Conservation (phyloP, 1,284 basidiomycete species). For the Fistulinella cinereoalba region DNA sequence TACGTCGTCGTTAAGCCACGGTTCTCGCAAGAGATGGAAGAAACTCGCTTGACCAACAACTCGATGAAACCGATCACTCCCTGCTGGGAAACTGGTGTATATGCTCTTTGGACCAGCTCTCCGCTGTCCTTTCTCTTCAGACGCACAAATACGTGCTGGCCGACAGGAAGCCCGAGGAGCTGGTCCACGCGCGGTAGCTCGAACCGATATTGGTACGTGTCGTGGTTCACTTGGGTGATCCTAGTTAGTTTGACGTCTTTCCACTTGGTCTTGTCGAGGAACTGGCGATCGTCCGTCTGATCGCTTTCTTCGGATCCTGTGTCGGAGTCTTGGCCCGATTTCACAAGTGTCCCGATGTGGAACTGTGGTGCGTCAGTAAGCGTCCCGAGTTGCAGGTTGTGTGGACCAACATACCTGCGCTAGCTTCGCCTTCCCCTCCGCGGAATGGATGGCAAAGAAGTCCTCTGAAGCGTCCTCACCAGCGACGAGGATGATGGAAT, state of each 20-base stretch:
- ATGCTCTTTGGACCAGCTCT: conserved; percentile 57
- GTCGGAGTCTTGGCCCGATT: neutral
- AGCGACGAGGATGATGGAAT: conserved; percentile 57
- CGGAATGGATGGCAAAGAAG: conserved; percentile 57
- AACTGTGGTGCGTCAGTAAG: conserved; percentile 28
- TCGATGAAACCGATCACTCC: conserved; percentile 50
- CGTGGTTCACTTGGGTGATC: conserved; percentile 43
- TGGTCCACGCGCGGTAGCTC: conserved; percentile 44
- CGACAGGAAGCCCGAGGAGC: conserved; percentile 56
- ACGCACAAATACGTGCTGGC: conserved; percentile 62
- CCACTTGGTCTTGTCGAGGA: conserved; percentile 54
- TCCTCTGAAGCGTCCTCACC: conserved; percentile 67
- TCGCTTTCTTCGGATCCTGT: conserved; percentile 1
- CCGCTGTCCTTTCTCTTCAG: conserved; percentile 42
- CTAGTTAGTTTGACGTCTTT: conserved; percentile 45
- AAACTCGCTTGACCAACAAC: conserved; percentile 51
- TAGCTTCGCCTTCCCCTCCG: conserved; percentile 48
- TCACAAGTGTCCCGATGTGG: conserved; percentile 44
- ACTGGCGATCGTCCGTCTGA: conserved; percentile 29
- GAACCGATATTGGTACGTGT: conserved; percentile 56
- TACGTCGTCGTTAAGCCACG: conserved; percentile 8
- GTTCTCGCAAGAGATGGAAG: neutral
- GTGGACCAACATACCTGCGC: conserved; percentile 35
- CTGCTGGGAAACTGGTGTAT: conserved; percentile 56
- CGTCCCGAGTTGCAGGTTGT: neutral